Conservation (phyloP, 192 early-diverging fungal species). For the Coemansia sp. region DNA sequence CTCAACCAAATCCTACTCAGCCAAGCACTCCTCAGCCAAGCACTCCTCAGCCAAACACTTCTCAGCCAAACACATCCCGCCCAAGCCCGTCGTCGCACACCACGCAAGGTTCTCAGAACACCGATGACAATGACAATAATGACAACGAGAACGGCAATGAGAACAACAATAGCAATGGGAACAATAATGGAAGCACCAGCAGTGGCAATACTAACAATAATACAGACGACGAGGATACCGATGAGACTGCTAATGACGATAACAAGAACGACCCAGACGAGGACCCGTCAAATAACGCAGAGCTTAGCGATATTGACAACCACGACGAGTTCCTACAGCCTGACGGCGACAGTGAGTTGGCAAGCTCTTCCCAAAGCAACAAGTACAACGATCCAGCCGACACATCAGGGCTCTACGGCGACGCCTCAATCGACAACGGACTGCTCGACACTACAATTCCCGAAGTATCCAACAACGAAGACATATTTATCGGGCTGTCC, state of each 20-base stretch:
- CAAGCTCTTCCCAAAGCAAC: not conserved
- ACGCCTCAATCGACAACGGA: not conserved
- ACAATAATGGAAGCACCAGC: too few species aligned
- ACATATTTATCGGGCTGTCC: slow-evolving; percentile 9
- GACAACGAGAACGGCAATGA: not conserved
- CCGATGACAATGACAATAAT: not conserved
- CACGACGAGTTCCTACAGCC: too few species aligned
- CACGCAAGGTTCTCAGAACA: not conserved
- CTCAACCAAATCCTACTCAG: not conserved
- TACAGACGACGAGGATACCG: too few species aligned
- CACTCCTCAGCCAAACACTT: not conserved
- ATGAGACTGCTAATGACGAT: too few species aligned
- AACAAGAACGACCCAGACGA: too few species aligned
- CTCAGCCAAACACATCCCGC: not conserved
- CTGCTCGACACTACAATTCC: not conserved
- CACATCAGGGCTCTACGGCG: not conserved
- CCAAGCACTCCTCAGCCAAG: not conserved
- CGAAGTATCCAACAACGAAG: not conserved
- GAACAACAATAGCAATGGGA: not conserved
- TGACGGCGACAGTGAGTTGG: not conserved
- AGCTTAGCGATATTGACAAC: too few species aligned
- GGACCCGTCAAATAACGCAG: too few species aligned
- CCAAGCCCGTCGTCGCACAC: not conserved
- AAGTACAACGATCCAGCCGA: slow-evolving; percentile 3
- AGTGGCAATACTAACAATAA: too few species aligned